Conservation (phyloP, 192 early-diverging fungal genomes). For the Dimargaris cristalligena region DNA sequence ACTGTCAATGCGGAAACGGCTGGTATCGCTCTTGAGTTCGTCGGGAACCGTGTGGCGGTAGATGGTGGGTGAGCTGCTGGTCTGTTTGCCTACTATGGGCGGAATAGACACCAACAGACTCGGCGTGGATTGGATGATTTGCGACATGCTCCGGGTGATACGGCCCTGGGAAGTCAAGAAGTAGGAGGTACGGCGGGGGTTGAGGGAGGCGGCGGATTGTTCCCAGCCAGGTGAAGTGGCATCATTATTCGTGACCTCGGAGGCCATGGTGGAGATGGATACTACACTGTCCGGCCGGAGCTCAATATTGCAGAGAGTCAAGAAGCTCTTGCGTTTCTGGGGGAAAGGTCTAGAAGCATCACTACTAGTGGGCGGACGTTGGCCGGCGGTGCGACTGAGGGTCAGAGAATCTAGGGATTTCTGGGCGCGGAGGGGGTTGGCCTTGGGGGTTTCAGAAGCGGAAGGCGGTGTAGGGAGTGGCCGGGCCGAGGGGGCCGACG, state of each 20-base stretch:
- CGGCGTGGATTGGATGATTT: not conserved
- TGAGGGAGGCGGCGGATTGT: not conserved
- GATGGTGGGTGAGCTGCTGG: not conserved
- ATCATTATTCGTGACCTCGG: not conserved
- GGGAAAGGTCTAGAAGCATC: too few relatives aligned
- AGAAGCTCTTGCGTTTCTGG: conserved; percentile 13
- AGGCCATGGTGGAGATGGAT: conserved; percentile 10
- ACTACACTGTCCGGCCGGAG: conserved; percentile 9
- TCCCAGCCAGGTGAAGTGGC: not conserved
- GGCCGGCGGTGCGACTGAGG: not conserved
- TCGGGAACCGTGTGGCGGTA: not conserved
- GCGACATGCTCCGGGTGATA: not conserved
- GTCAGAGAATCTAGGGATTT: not conserved
- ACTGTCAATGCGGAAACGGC: not conserved
- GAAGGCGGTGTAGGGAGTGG: too few relatives aligned
- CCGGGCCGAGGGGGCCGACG: too few relatives aligned
- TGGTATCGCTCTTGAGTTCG: not conserved
- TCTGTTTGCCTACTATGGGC: not conserved
- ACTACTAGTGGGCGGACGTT: too few relatives aligned
- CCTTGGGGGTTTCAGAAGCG: too few relatives aligned
- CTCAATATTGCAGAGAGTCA: conserved; percentile 5
- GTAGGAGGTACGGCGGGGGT: conserved; percentile 1
- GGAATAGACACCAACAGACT: not conserved
- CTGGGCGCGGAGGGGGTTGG: too few relatives aligned
- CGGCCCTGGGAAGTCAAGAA: conserved; percentile 1